Evolutionary conservation across 345 rosid species (phyloP).

Genomic region (Cardamine chenopodiifolia): DNA sequence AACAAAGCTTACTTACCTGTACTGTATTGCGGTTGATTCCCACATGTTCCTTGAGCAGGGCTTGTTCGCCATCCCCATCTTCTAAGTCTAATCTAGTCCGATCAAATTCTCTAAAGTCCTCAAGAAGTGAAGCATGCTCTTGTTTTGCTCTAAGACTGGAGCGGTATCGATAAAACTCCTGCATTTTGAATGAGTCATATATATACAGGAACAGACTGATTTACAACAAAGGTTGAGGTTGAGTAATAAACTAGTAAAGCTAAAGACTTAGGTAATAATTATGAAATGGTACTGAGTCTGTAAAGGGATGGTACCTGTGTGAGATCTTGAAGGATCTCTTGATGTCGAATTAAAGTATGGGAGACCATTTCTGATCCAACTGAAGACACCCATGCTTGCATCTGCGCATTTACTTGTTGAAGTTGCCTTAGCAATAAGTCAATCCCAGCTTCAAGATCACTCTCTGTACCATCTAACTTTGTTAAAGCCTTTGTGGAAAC

Average conservation of each 20-base stretch:
- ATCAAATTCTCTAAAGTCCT: constrained; percentile 95
- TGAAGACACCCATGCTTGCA: constrained; percentile 97
- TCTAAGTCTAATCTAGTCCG: constrained; percentile 88
- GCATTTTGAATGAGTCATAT: constrained; percentile 49
- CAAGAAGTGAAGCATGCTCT: constrained; percentile 94
- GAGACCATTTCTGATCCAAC: constrained; percentile 99
- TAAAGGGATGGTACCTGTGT: constrained; percentile 61
- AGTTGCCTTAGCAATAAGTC: constrained; percentile 70
- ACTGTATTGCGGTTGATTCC: constrained; percentile 80
- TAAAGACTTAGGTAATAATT: background rate
- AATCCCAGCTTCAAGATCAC: constrained; percentile 78
- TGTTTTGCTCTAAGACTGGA: constrained; percentile 89
- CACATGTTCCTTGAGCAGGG: constrained; percentile 79
- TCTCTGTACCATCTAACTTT: constrained; percentile 65
- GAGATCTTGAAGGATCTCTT: constrained; percentile 93
- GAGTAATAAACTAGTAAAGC: constrained; percentile 2
- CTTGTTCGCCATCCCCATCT: constrained; percentile 79
- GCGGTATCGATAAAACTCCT: constrained; percentile 94
- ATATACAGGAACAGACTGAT: constrained; percentile 3
- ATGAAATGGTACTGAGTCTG: background rate
- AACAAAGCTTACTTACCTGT: constrained; percentile 53
- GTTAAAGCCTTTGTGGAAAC: constrained; percentile 70
- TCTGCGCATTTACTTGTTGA: constrained; percentile 80
- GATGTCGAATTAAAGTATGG: constrained; percentile 94
- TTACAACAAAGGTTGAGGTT: background rate